Base-by-base conservation (phyloP, 2,329 filamentous ascomycete species). In the Colletotrichum neosansevieriae region DNA sequence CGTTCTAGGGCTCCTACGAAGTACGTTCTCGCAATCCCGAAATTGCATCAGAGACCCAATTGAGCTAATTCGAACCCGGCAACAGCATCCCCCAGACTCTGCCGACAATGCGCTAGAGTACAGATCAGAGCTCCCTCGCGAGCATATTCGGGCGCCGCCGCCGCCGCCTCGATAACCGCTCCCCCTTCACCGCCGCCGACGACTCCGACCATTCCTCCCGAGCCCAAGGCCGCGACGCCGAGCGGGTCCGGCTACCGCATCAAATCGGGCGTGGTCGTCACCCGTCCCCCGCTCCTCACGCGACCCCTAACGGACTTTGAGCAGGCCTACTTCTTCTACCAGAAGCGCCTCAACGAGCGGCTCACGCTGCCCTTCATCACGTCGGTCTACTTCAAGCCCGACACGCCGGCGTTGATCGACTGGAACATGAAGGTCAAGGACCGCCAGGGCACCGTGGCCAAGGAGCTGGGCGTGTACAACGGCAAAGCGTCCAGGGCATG, bases 271-370 rank as follows among this genome's bases (percentile, higher is more conserved):
- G 86, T 98, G 68, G 89, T 98, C 73, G 89, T 99, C 71, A 96
- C 94, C 51, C 93, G 96, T 32, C 89, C 96, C 54, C 96, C 96
- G 6, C 84, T 97, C 67, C 86, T 99, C 75, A 98, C 96, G 29
- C 91, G 92, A 73, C 86, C 91, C 70, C 90, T 95, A 61, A 92
- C 92, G 38, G 86, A 93, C 12, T 98, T 99, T 81, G 96, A 99
- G 81, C 92, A 94, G 76, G 87, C 95, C 71, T 98, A 92, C 82
- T 97, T 92, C 85, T 94, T 99, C 79, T 99, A 99, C 83, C 96
- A 99, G 83, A 95, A 95, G 75, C 94, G 96, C 13, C 87, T 99
- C 69, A 97, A 98, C 80, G 96, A 99, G 85, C 92, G 96, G 49
- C 86, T 97, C 59, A 90, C 91, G 19, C 87, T 96, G 4, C 93